Conservation (phyloP, 768 basidiomycete genomes). For the Neoboletus subvelutipes region DNA sequence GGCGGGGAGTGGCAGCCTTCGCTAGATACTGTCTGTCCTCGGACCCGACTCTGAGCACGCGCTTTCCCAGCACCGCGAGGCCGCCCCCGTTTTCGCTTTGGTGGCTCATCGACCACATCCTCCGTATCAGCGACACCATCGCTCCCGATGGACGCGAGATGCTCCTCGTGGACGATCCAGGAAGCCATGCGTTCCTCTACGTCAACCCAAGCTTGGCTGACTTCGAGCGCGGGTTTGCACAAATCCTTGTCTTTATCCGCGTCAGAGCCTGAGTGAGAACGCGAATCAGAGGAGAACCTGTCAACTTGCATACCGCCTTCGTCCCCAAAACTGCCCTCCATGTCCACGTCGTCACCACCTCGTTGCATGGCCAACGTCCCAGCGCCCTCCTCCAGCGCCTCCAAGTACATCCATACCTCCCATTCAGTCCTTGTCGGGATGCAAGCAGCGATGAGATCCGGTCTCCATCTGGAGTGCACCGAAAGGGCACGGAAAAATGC, state of each 20-base stretch:
- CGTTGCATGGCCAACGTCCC: constrained; percentile 13
- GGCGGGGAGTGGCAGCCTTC: neutral
- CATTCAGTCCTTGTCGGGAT: constrained; percentile 63
- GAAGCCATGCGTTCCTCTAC: constrained; percentile 35
- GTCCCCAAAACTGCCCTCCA: neutral
- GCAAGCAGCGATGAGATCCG: constrained; percentile 71
- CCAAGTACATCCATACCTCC: constrained; percentile 70
- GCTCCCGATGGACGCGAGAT: neutral
- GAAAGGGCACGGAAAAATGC: constrained; percentile 69
- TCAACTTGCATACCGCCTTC: constrained; percentile 1
- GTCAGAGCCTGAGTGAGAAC: constrained; percentile 6
- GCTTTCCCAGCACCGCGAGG: neutral
- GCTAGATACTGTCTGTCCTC: neutral
- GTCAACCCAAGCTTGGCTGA: constrained; percentile 37
- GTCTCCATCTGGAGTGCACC: constrained; percentile 66
- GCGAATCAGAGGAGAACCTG: constrained; percentile 29
- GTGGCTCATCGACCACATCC: neutral
- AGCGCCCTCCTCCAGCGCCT: constrained; percentile 42
- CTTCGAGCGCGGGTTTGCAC: constrained; percentile 34
- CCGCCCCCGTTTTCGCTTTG: constrained; percentile 16
- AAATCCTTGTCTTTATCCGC: neutral
- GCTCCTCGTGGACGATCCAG: constrained; percentile 19
- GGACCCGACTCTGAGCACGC: neutral
- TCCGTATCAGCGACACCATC: neutral
- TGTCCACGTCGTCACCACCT: constrained; percentile 9